Evolutionary conservation across 2,329 filamentous ascomycete species (phyloP).

Genomic region (Cladorrhinum sp.): DNA sequence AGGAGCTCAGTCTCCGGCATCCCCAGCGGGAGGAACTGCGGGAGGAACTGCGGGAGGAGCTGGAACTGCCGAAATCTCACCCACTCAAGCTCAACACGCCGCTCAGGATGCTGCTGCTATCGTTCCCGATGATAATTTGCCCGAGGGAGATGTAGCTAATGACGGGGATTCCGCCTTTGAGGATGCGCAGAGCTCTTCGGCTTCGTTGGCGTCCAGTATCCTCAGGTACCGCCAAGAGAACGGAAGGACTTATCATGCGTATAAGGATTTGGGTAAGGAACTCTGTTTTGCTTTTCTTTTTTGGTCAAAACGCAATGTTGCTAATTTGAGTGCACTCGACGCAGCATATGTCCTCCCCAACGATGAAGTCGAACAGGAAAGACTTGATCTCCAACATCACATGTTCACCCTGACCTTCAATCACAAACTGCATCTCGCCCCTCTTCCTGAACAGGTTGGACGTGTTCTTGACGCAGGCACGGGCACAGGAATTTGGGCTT

Average conservation of each 20-base stretch:
- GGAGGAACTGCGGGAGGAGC: no score
- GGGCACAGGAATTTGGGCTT: constrained; percentile 41
- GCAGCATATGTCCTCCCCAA: constrained; percentile 16
- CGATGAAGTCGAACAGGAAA: constrained; percentile 5
- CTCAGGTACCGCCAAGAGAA: constrained; percentile 1
- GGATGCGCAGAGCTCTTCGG: not conserved
- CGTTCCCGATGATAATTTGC: not conserved
- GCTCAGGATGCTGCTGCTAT: not conserved
- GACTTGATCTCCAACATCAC: constrained; percentile 19
- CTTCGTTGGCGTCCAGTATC: not conserved
- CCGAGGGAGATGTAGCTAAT: not conserved
- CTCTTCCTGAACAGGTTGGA: constrained; percentile 37
- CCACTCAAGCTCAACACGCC: no score
- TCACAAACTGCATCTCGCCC: constrained; percentile 40
- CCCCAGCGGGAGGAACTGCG: no score
- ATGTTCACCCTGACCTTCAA: constrained; percentile 26
- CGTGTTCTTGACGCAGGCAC: constrained; percentile 50
- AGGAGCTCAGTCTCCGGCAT: no score
- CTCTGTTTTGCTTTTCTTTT: no score
- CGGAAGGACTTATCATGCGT: constrained; percentile 7
- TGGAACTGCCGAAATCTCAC: no score
- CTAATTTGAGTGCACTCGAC: no score
- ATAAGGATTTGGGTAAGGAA: not conserved
- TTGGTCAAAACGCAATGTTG: no score
- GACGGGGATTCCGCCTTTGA: not conserved